Evolutionary conservation across 2,329 filamentous ascomycete species (phyloP), one percentile per base, ranked within the genome.

Genomic region (Cladobotryum mycophilum): DNA sequence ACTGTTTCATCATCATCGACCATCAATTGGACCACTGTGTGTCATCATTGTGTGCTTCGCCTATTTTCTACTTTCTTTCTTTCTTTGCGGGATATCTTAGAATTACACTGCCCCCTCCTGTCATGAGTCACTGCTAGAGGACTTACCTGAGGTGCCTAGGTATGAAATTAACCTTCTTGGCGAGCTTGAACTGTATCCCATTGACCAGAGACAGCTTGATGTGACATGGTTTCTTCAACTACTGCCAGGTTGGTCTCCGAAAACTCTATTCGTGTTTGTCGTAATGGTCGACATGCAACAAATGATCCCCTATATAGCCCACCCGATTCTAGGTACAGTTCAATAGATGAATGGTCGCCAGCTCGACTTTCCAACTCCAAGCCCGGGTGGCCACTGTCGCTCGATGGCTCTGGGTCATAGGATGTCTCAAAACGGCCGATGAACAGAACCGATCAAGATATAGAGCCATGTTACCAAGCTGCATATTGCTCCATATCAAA

Each of bases 251-350:
- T 25, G 12, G 43, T 15, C 41, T 45, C 46, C 22, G 41, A 38
- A n/a, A 40, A 52, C 18, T n/a, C 50, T 14, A 36, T 18, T 42
- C 48, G 42, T 37, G 42, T 20, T 49, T 42, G 41, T 33, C 46
- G 36, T 41, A 15, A 33, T 25, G 42, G 15, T 13, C 42, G 30
- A 37, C 44, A 14, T 40, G 36, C 42, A n/a, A 17, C 42, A 42
- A 47, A 36, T 22, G 34, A 49, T 17, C 34, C 33, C 37, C 49
- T 48, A 15, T 43, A 41, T 18, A 65, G 58, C 42, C 58, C 59
- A 3, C 45, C 53, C 14, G 65, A 65, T 37, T 65, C 65, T 15
- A 63, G 60, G 14, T 68, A 68, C 45, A 53, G 55, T 34, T 64
- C 65, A 20, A 38, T 54, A 33, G 62, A 65, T 17, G 55, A 53